Conservation (phyloP, 139 green algal genomes). For the Penium margaritaceum region DNA sequence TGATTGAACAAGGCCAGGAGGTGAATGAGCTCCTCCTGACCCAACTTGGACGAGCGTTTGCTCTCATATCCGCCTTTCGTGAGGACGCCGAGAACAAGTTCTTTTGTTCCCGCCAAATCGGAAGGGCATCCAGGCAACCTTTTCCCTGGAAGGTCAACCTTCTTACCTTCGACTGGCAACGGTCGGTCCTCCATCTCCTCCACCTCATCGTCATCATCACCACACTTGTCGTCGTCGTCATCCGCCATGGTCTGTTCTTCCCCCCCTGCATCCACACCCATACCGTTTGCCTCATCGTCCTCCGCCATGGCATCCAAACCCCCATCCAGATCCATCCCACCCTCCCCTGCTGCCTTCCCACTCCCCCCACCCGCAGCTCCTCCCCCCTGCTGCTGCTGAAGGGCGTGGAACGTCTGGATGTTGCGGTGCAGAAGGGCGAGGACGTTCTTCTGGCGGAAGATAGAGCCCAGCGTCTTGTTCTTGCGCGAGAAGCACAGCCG, state of each 20-base stretch:
- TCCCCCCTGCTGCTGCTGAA: neutral
- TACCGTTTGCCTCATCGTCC: constrained; percentile 8
- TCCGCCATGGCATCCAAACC: neutral
- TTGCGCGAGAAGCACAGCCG: constrained; percentile 84
- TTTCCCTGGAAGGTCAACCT: neutral
- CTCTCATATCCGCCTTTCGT: constrained; percentile 59
- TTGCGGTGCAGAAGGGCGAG: constrained; percentile 52
- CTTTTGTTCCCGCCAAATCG: no score
- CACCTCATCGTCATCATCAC: constrained; percentile 10
- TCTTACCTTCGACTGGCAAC: no score
- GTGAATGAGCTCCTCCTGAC: constrained; percentile 85
- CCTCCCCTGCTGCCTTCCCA: neutral
- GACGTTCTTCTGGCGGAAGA: constrained; percentile 69
- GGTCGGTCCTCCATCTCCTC: constrained; percentile 1
- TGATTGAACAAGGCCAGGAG: constrained; percentile 87
- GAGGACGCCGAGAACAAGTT: constrained; percentile 62
- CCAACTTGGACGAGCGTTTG: constrained; percentile 80
- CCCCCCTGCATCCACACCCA: neutral
- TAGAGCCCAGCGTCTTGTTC: constrained; percentile 93
- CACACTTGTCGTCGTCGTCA: constrained; percentile 29
- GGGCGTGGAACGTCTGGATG: constrained; percentile 44
- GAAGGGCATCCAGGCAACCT: neutral
- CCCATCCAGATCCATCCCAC: neutral
- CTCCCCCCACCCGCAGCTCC: neutral
- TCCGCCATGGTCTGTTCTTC: neutral